A percentile compares a stretch with the other conserved stretches of the same genome.
Evolutionary conservation across 345 rosid genomes (phyloP).

Genomic region (Geranium rotundifolium): DNA sequence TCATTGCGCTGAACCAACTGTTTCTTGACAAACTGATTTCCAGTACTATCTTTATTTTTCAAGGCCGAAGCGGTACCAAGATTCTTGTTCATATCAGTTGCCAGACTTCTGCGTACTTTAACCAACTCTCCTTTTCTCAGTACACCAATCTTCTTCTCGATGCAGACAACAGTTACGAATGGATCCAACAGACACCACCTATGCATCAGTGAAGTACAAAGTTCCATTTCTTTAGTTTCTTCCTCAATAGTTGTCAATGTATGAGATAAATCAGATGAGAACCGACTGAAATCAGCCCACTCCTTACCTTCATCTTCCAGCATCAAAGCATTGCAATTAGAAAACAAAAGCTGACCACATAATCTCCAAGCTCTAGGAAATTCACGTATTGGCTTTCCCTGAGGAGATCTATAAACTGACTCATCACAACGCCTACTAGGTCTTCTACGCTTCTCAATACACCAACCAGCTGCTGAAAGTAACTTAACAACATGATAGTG

Average conservation of each 20-base stretch:
- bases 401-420: constrained; percentile 54
- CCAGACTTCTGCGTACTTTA: constrained; percentile 39
- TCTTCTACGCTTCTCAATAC: constrained; percentile 42
- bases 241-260: constrained; percentile 41
- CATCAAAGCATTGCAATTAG: constrained; percentile 26
- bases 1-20: constrained; percentile 15
- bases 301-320: constrained; percentile 33
- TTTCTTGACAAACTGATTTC: constrained; percentile 11
- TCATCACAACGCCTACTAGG: constrained; percentile 42
- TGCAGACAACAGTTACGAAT: constrained; percentile 63
- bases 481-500: constrained; percentile 37
- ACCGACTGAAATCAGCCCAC: constrained; percentile 59
- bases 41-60: constrained; percentile 10
- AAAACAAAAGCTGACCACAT: constrained; percentile 42
- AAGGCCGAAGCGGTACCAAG: constrained; percentile 12
- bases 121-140: constrained; percentile 69
- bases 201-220: constrained; percentile 36
- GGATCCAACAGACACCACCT: constrained; percentile 78
- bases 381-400: constrained; percentile 53
- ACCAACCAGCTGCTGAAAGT: constrained; percentile 58
- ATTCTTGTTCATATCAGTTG: constrained; percentile 15
- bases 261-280: constrained; percentile 55
- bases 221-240: constrained; percentile 32
- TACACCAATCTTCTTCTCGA: constrained; percentile 59
- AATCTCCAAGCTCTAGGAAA: constrained; percentile 70